Percentiles rank a stretch among this genome's conserved stretches.
These are phyloP conservation scores for Aspergillus caelatus DNA, from an alignment of 2,329 filamentous ascomycete species.

Conservation along the genomic window DNA sequence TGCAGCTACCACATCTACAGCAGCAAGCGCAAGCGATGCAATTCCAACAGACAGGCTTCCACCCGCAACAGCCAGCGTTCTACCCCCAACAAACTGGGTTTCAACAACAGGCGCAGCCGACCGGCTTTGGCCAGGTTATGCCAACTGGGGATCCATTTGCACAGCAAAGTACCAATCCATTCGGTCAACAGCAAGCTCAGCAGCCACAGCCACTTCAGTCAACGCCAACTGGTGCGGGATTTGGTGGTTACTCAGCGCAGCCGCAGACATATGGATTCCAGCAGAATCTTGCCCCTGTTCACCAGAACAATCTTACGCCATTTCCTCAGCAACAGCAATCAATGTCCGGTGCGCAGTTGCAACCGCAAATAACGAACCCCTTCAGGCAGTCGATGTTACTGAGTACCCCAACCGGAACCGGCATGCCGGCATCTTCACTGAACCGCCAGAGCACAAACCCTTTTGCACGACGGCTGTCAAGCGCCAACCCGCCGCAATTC, in stretches of 20 bases:
- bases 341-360: conserved; percentile 28
- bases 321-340: conserved; percentile 48
- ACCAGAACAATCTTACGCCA: conserved; percentile 51
- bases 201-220: conserved; percentile 57
- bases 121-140: conserved; percentile 33
- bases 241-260: conserved; percentile 76
- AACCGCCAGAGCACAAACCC: conserved; percentile 78
- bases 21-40: conserved; percentile 41
- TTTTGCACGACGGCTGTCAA: conserved; percentile 68
- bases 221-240: conserved; percentile 74
- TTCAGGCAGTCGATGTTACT: conserved; percentile 88
- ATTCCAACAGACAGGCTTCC: conserved; percentile 38
- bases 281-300: conserved; percentile 48
- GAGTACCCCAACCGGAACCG: conserved; percentile 53
- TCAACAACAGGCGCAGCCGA: conserved; percentile 40
- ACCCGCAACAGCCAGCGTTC: conserved; percentile 25
- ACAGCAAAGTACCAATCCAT: conserved; percentile 39
- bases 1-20: conserved; percentile 40
- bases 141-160: conserved; percentile 32
- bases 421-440: conserved; percentile 50
- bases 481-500: conserved; percentile 33
- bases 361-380: conserved; percentile 74
- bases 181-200: conserved; percentile 35
- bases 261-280: conserved; percentile 60
- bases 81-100: conserved; percentile 36